Evolutionary conservation across 208 protist species (phyloP), one percentile per base, ranked within the genome.

Genomic region (Trypanosoma caninum): DNA sequence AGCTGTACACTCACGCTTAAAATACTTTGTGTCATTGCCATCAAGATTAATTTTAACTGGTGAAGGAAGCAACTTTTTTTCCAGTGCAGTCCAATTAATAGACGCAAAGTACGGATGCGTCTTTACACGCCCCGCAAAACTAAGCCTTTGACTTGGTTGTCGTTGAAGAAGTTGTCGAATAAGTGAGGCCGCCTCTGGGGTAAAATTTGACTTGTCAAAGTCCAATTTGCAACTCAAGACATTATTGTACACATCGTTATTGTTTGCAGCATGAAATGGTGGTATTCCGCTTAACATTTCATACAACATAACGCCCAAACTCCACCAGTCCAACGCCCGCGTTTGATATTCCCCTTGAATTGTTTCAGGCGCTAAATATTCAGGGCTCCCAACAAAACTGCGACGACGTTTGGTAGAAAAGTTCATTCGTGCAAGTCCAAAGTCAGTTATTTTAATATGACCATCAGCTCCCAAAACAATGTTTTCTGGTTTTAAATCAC

Each of bases 311-410:
- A 98, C 93, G 13, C 97, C 97, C 31, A 97, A 79, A 46, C 78
- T 82, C 97, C 97, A 99, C 96, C 95, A 98, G 67, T 99, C 97
- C 13, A 98, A 79, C n/a, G 93, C 89, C 23, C 81, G 89, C 30
- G 94, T 97, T 74, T 99, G 93, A 5, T 73, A 72, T 30, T 90
- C 76, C 0, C 88, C 81, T 38, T 76, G 68, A 22, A 99, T 78
- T 38, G 92, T 89, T 72, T 98, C 94, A 1, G 96, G 93, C 0
- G 97, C 78, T 16, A 97, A 59, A 76, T 94, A 96, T 65, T 93
- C 78, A 14, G 92, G 75, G 41, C 86, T 95, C 22, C 93, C 93
- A 22, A 96, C 87, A 51, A 97, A 95, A 50, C 90, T 96, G 53
- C 84, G 66, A 2, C 82, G 82, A 13, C 77, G 77, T 13, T 64